Base-by-base conservation (phyloP, 768 basidiomycete genomes). In the Paxillus ammoniavirescens region DNA sequence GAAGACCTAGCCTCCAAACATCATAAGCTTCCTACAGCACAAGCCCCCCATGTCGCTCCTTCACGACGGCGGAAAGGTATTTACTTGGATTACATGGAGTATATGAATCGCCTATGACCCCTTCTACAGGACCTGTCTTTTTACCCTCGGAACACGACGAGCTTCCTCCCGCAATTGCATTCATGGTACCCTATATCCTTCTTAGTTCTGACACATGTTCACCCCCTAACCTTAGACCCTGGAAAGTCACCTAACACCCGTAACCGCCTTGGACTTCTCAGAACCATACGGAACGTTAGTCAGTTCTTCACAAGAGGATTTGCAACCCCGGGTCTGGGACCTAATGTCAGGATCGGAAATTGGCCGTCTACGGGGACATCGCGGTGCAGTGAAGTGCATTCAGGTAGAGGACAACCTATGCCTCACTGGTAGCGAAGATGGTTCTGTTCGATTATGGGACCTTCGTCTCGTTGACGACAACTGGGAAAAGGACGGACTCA, bases 81-180 rank as follows among this genome's bases (percentile, higher is more conserved):
- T 3, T 10, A 28, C 23, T 10, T 28, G 35, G 4, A 9, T 0
- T 26, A 2, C 35, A 2, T 4, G 5, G 28, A 8, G n/a, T 17
- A 17, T 42, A 17, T 23, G 23, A 14, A 5, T 26, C 40, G 5
- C 28, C 10, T 42, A 56, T 58, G 57, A 66, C 30, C 47, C 37
- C 12, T 15, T 28, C 38, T 49, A 23, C 55, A 87, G 95, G 96
- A 2, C 95, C 96, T 0, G 91, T 91, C 15, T 98, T 99, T 76
- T 69, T 99, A 44, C 97, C 97, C 4, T 97, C 94, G 15, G 97
- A 98, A 67, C 97, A 99, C 61, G 93, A 94, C 61, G 93, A 97
- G 49, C 77, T 99, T 30, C 97, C 97, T 8, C 82, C 87, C 8
- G 93, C 93, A 1, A 84, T 98, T 5, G 97, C 96, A 12, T 99